Evolutionary conservation across 352 stramenopile species (phyloP), one percentile per base, ranked within the genome.

Genomic region (Globisporangium cystogenes): DNA sequence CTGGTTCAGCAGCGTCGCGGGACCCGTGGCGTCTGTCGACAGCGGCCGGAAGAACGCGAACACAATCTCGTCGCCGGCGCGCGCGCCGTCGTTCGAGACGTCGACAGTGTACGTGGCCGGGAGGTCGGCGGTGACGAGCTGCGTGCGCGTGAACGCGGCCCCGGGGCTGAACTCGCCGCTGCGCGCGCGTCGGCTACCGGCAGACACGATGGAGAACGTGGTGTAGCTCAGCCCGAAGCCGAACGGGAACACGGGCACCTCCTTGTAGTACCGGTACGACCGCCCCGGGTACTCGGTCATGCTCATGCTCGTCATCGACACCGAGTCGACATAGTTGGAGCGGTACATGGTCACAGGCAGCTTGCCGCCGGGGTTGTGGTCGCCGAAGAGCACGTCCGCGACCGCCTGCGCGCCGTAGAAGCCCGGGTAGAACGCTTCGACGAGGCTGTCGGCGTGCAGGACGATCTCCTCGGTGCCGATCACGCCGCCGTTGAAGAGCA

Each of bases 211-310:
- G 0, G 62, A 67, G 45, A 97, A 97, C 27, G 53, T 87, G 4
- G 90, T 96, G 72, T 98, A 98, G 49, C 80, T 95, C 36, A 97
- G 70, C 3, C 91, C 91, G 57, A 76, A 90, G 8, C 90, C 91
- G 57, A 98, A 98, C 8, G 85, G 76, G 45, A 95, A 94, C 33
- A 97, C 82, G 0, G 86, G 78, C 7, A 87, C 64, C 46, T 90
- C 87, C 52, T 86, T 93, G 71, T 85, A 97, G 62, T 97, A 98
- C 3, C 87, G 72, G 60, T 97, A 96, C n/a, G 87, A 96, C 10
- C 90, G 81, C 3, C 90, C 90, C 6, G 89, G 89, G 51, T 84
- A 87, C 51, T 73, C 63, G 35, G 83, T 95, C 87, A 97, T 96
- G 69, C 82, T 83, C 83, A 97, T 96, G 57, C 84, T 93, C 64